Evolutionary conservation across 2,329 filamentous ascomycete genomes (phyloP).

Genomic region (Trichoderma sp.): DNA sequence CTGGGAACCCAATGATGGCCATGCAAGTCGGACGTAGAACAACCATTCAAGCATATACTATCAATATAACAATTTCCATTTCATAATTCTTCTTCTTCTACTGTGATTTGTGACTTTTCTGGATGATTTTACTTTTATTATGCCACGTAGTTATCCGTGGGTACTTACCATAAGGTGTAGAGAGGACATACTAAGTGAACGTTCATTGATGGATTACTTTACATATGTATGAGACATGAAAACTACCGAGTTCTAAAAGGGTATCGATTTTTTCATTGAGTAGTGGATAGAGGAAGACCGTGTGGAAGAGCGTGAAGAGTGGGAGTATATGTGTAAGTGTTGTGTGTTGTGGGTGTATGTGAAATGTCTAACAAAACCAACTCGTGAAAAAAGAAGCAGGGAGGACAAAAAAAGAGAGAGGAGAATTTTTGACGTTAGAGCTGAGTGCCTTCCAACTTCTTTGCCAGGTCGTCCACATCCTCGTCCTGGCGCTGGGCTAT

Average conservation of each 20-base stretch:
- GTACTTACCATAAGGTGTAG: background rate
- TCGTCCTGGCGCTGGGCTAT: slow-evolving; percentile 70
- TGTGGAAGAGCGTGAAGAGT: background rate
- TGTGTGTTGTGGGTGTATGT: background rate
- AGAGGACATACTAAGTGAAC: background rate
- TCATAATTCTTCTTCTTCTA: background rate
- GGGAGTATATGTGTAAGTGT: background rate
- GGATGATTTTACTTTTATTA: no score
- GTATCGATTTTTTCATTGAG: slow-evolving; percentile 35
- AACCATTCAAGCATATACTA: background rate
- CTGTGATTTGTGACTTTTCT: background rate
- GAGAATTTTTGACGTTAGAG: slow-evolving; percentile 41
- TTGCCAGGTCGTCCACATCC: slow-evolving; percentile 79
- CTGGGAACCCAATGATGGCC: background rate
- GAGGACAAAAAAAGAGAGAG: background rate
- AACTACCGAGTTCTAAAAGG: slow-evolving; percentile 23
- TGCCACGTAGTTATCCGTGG: no score
- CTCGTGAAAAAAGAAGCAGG: background rate
- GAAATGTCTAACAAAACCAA: slow-evolving; percentile 18
- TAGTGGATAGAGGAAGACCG: slow-evolving; percentile 16
- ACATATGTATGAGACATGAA: slow-evolving; percentile 16
- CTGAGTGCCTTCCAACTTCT: slow-evolving; percentile 70
- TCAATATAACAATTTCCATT: background rate
- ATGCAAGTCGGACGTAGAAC: background rate
- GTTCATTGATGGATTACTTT: slow-evolving; percentile 2